Base-by-base conservation (phyloP, 768 basidiomycete species). In the Mycena olivaceomarginata region DNA sequence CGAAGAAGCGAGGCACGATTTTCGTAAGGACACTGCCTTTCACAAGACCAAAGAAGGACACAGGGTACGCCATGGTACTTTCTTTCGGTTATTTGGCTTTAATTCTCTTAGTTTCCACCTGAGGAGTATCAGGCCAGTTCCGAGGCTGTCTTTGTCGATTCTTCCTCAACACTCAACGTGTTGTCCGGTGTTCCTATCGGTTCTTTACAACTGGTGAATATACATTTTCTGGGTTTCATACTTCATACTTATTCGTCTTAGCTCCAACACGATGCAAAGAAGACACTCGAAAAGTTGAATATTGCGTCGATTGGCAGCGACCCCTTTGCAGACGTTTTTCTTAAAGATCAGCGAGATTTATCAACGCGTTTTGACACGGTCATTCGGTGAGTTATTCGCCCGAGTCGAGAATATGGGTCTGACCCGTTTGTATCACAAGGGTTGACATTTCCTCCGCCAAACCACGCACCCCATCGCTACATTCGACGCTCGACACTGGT, bases 191-290 rank as follows among this genome's bases (percentile, higher is more conserved):
- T 98, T 41, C 95, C 97, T 22, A 79, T 92, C 16, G 91, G 94
- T 3, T 97, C 96, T 1, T 87, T 99, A 1, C 91, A 95, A 66
- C 86, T 98, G 85, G 95, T 97, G 83, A 80, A 90, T 40, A 48
- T 39, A n/a, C 18, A 46, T 45, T 40, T 46, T 72, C 79, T 53
- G 73, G 13, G 11, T 43, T 65, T 43, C 57, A 39, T 3, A 8
- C 41, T 43, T 48, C 70, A 22, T 40, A 46, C 41, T 69, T 16
- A 39, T 40, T 53, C 31, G 22, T 60, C 48, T 71, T 79, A 97
- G 96, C 91, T 97, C 45, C 89, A 88, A 73, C 87, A 94, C 63
- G 97, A 99, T 81, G 97, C 97, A 0, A 85, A 88, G 48, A 89
- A 90, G 80, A 96, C 97, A 0, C 87, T 98, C 2, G 91, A 94